These are phyloP conservation scores for Kodamaea ohmeri DNA, from an alignment of 1,139 yeast species.

Conservation along the genomic window DNA sequence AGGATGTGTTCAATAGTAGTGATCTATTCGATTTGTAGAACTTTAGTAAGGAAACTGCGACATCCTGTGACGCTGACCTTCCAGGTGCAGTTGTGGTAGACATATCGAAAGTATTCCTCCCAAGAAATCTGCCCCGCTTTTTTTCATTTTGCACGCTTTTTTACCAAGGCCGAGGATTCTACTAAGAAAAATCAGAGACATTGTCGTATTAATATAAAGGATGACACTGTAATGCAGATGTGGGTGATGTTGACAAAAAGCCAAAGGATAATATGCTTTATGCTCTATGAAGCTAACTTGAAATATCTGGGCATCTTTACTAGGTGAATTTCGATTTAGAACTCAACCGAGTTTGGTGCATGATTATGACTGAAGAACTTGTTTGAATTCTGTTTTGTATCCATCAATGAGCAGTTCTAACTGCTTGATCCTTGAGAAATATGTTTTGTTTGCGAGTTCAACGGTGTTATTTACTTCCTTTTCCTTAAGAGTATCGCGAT, in stretches of 20 bases:
- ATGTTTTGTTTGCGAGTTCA: conserved; percentile 24
- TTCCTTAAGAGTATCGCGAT: conserved; percentile 17
- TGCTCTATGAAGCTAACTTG: no score
- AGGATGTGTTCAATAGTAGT: conserved; percentile 47
- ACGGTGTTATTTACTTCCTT: conserved; percentile 20
- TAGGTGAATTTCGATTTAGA: no score
- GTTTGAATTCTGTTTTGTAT: conserved; percentile 14
- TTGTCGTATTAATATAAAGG: neutral
- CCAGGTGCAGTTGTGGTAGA: neutral
- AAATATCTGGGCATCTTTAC: no score
- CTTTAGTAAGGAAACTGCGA: conserved; percentile 27
- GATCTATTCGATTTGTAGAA: conserved; percentile 47
- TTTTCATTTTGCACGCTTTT: neutral
- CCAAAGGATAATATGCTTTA: no score
- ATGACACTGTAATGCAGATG: neutral
- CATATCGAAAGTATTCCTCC: neutral
- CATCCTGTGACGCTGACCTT: conserved; percentile 9
- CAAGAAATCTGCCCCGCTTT: neutral
- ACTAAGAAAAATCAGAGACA: neutral
- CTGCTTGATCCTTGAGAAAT: conserved; percentile 21
- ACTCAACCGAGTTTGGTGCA: no score
- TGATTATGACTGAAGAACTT: conserved; percentile 8
- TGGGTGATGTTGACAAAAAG: neutral
- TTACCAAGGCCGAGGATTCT: conserved; percentile 1
- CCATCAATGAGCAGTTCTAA: conserved; percentile 17